Evolutionary conservation across 2,329 filamentous ascomycete species (phyloP), one percentile per base, ranked within the genome.

Genomic region (Alternaria rosae): DNA sequence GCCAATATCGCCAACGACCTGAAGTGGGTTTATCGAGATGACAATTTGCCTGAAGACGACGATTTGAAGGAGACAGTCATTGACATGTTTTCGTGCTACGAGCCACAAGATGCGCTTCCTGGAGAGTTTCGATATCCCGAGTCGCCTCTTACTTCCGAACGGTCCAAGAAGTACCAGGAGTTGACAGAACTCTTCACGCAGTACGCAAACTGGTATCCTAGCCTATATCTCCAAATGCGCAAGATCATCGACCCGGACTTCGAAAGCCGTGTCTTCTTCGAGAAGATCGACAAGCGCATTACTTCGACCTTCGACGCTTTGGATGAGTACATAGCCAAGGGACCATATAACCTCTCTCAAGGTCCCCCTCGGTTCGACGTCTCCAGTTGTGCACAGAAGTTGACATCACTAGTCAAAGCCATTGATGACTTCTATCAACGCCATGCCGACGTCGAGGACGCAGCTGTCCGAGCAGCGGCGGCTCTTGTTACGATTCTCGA

Each of bases 31-130:
- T 64, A 74, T n/a, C 67, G 72, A 35, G 74, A 78, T 10, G 71
- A 71, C 2, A 62, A 70, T 3, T 26, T 73, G 7, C 70, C 68
- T 3, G 70, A 74, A 38, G 64, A 72, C 8, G 68, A 72, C n/a
- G 74, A 78, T 9, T 70, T 77, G 52, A 70, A 69, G 28, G 69
- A 75, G 26, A 69, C 76, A 20, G 66, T 79, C 8, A 67, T 69
- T 12, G 70, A 71, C n/a, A 76, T 78, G 72, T 69, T 79, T 11
- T 78, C 77, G 1, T 76, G 76, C 21, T 79, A 79, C 41, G 77
- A 79, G 41, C 77, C 77, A 2, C 69, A 72, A 20, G 72, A 73
- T 26, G 75, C 70, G 5, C 66, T 79, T n/a, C 76, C 77, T 21
- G 66, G 62, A 10, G 76, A 79, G 43, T 75, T 79, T 60, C 74